Evolutionary conservation across 352 stramenopile genomes (phyloP).

Genomic region (Pythium biforme): DNA sequence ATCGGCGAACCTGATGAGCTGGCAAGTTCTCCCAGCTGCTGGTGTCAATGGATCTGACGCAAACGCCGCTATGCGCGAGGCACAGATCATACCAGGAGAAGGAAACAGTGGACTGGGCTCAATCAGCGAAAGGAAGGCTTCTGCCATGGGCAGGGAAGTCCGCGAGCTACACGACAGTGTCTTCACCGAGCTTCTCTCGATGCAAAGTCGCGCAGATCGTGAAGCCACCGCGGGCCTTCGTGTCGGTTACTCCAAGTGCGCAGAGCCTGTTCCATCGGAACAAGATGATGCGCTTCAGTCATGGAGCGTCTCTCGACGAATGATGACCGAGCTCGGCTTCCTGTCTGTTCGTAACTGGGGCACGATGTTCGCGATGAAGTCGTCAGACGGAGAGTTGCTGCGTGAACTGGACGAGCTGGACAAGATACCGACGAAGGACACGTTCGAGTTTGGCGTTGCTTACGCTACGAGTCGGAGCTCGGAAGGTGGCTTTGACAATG

Average conservation of each 20-base stretch:
- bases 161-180: constrained; percentile 61
- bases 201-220: constrained; percentile 58
- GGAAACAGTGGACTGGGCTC: constrained; percentile 73
- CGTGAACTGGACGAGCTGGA: constrained; percentile 69
- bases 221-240: constrained; percentile 21
- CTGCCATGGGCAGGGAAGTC: constrained; percentile 43
- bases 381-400: constrained; percentile 49
- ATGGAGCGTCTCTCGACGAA: constrained; percentile 72
- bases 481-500: constrained; percentile 72
- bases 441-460: constrained; percentile 78
- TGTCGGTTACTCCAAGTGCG: constrained; percentile 16
- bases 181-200: constrained; percentile 60
- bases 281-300: constrained; percentile 61
- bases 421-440: constrained; percentile 73
- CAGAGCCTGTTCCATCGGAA: constrained; percentile 40
- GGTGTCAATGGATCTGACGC: constrained; percentile 14
- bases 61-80: constrained; percentile 21
- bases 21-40: constrained; percentile 35
- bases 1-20: constrained; percentile 72
- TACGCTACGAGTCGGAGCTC: constrained; percentile 70
- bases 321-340: constrained; percentile 85
- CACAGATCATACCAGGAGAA: constrained; percentile 51
- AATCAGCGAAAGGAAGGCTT: constrained; percentile 60
- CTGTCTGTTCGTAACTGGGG: constrained; percentile 85
- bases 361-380: constrained; percentile 77